These are phyloP conservation scores for Holtermanniella nyarrowii DNA, from an alignment of 768 basidiomycete species.

Conservation along the genomic window DNA sequence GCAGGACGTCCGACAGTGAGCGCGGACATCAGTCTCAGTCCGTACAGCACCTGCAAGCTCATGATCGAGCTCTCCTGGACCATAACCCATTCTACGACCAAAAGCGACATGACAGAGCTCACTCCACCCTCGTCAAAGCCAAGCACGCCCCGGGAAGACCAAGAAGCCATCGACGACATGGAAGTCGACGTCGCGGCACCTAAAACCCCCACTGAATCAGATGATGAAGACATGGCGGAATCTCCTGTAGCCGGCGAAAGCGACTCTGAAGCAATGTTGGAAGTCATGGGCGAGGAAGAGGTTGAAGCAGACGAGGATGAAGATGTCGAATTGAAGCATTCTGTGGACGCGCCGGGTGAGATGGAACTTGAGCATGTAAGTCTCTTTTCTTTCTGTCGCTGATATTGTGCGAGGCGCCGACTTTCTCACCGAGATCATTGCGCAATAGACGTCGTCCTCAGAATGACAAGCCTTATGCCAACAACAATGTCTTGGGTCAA, in stretches of 20 bases:
- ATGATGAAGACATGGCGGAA: too few species aligned
- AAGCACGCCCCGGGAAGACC: slow-evolving; percentile 8
- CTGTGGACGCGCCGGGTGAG: neutral
- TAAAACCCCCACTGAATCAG: neutral
- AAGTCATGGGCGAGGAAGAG: neutral
- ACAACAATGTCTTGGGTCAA: neutral
- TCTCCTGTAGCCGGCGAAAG: too few species aligned
- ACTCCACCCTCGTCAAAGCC: slow-evolving; percentile 21
- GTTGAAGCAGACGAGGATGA: neutral
- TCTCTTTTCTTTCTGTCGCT: neutral
- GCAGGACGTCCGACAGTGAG: too few species aligned
- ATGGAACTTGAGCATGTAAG: too few species aligned
- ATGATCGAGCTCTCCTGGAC: neutral
- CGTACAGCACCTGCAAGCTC: neutral
- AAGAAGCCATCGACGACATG: neutral
- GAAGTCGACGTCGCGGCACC: neutral
- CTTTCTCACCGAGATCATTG: neutral
- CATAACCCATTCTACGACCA: neutral
- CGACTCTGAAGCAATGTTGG: neutral
- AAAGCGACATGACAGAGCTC: slow-evolving; percentile 13
- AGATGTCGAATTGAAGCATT: too few species aligned
- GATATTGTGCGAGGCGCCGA: too few species aligned
- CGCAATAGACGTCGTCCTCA: neutral
- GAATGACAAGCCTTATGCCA: neutral
- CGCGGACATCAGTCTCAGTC: neutral